A percentile compares a stretch with the other conserved stretches of the same genome.
Conservation (phyloP, 345 rosid species). For the Pelargonium nanum region DNA sequence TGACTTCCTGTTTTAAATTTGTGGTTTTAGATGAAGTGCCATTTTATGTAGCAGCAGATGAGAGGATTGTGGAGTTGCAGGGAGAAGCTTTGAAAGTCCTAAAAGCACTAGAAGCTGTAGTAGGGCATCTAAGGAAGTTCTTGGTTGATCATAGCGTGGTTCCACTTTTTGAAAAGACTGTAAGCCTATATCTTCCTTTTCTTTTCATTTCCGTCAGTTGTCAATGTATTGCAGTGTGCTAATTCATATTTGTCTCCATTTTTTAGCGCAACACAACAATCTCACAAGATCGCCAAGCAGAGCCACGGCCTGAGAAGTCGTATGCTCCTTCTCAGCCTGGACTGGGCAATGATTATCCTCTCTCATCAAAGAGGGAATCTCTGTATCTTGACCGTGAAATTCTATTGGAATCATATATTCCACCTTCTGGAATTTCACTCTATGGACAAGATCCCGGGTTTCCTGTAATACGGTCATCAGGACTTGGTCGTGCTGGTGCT, state of each 20-base stretch:
- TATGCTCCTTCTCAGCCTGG: slow-evolving; percentile 24
- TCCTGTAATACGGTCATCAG: slow-evolving; percentile 36
- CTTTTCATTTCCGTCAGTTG: not conserved
- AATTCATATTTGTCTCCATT: slow-evolving; percentile 1
- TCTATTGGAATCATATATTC: slow-evolving; percentile 35
- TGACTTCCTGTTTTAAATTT: slow-evolving; percentile 4
- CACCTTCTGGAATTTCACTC: slow-evolving; percentile 43
- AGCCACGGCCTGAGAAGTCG: slow-evolving; percentile 37
- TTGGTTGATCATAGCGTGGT: slow-evolving; percentile 71
- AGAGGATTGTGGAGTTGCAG: slow-evolving; percentile 59
- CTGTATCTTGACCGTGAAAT: slow-evolving; percentile 44
- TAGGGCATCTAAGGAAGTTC: slow-evolving; percentile 69
- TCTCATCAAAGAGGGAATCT: slow-evolving; percentile 43
- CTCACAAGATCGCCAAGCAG: slow-evolving; percentile 46
- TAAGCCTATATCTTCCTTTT: slow-evolving; percentile 22
- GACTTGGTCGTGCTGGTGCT: slow-evolving; percentile 37
- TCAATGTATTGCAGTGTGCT: not conserved
- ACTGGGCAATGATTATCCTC: slow-evolving; percentile 32
- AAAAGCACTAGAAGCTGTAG: slow-evolving; percentile 57
- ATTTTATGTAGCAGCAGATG: slow-evolving; percentile 45
- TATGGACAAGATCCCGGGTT: slow-evolving; percentile 49
- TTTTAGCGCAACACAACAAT: slow-evolving; percentile 37
- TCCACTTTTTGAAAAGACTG: slow-evolving; percentile 68
- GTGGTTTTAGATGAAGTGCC: slow-evolving; percentile 50
- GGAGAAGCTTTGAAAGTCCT: slow-evolving; percentile 63